phyloP scores from a whole-genome alignment of 1,139 yeast species.

The Candida sanyaensis region DNA sequence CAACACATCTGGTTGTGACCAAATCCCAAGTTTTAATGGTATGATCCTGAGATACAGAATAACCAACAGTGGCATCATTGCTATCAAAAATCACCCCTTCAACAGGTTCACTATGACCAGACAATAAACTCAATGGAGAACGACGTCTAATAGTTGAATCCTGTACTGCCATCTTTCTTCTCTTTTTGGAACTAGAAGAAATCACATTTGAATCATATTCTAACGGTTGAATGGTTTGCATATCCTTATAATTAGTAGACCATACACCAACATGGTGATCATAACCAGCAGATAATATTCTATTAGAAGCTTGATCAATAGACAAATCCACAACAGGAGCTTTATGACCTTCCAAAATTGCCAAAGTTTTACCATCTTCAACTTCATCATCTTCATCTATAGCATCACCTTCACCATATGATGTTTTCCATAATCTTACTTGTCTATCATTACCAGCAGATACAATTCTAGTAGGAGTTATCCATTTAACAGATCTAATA shows the following conservation, averaged over 20 bases:
- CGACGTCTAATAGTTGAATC: slow-evolving; percentile 79
- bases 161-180: slow-evolving; percentile 78
- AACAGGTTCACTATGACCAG: slow-evolving; percentile 84
- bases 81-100: slow-evolving; percentile 79
- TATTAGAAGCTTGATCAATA: slow-evolving; percentile 49
- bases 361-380: slow-evolving; percentile 74
- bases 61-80: slow-evolving; percentile 75
- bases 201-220: slow-evolving; percentile 49
- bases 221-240: slow-evolving; percentile 71
- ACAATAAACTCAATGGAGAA: slow-evolving; percentile 74
- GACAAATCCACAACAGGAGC: slow-evolving; percentile 83
- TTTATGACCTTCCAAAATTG: slow-evolving; percentile 85
- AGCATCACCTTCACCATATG: slow-evolving; percentile 36
- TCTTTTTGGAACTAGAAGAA: slow-evolving; percentile 84
- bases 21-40: slow-evolving; percentile 95
- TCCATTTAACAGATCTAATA: slow-evolving; percentile 78
- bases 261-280: slow-evolving; percentile 84
- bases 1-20: slow-evolving; percentile 78
- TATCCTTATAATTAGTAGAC: slow-evolving; percentile 85
- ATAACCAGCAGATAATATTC: slow-evolving; percentile 82
- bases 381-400: slow-evolving; percentile 44
- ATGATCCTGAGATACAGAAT: slow-evolving; percentile 95
- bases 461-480: slow-evolving; percentile 72
- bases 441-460: slow-evolving; percentile 90
- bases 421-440: slow-evolving; percentile 83